Evolutionary conservation across 2,329 filamentous ascomycete species (phyloP).

Genomic region (Fusarium newnesense): DNA sequence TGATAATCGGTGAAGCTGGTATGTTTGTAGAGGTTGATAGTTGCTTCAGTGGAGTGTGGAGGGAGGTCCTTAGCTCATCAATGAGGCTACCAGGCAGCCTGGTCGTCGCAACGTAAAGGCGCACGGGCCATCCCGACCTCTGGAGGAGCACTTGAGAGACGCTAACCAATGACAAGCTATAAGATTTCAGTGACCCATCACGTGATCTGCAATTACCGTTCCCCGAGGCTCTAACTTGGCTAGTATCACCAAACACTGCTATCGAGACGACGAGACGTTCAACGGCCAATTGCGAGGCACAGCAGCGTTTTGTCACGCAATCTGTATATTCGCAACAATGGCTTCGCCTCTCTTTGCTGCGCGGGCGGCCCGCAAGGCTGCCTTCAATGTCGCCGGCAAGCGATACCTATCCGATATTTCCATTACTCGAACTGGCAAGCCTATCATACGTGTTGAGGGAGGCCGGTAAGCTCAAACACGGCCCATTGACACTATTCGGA

Average conservation of each 20-base stretch:
- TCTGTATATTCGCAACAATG: slow-evolving; percentile 56
- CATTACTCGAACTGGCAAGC: slow-evolving; percentile 96
- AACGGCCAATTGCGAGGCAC: slow-evolving; percentile 47
- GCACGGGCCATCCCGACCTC: slow-evolving; percentile 37
- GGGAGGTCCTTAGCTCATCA: slow-evolving; percentile 36
- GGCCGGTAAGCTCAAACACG: slow-evolving; percentile 74
- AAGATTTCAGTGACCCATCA: slow-evolving; percentile 40
- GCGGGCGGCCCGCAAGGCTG: slow-evolving; percentile 62
- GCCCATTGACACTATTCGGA: slow-evolving; percentile 39
- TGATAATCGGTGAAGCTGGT: background rate
- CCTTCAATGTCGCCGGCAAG: slow-evolving; percentile 60
- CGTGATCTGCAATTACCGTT: slow-evolving; percentile 42
- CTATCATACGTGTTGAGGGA: slow-evolving; percentile 87
- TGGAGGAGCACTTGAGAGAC: background rate
- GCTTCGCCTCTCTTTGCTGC: slow-evolving; percentile 66
- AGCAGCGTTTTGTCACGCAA: slow-evolving; percentile 45
- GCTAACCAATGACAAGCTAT: slow-evolving; percentile 27
- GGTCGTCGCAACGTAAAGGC: slow-evolving; percentile 44
- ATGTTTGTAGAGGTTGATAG: slow-evolving; percentile 24
- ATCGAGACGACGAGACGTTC: slow-evolving; percentile 37
- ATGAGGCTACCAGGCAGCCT: slow-evolving; percentile 56
- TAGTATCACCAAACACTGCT: slow-evolving; percentile 42
- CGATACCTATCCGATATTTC: slow-evolving; percentile 80
- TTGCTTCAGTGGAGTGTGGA: slow-evolving; percentile 37
- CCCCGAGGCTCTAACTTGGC: slow-evolving; percentile 39